These are phyloP conservation scores for Skeletonema costatum DNA, from an alignment of 108 stramenopile species.

Conservation along the genomic window DNA sequence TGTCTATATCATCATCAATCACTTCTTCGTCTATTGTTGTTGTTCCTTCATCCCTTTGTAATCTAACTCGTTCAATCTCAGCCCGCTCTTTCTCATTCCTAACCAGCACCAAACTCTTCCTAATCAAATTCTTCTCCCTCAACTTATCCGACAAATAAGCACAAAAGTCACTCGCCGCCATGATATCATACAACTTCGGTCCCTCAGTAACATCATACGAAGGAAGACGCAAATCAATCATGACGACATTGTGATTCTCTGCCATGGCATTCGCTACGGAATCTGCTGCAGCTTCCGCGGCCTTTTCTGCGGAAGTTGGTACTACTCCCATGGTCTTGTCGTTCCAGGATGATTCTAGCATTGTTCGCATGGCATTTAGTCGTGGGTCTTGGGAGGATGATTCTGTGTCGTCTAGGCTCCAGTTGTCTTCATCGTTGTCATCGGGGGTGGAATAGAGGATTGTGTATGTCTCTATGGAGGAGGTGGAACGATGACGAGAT, in stretches of 20 bases:
- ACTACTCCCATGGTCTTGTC: conserved; percentile 35
- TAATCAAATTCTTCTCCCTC: conserved; percentile 22
- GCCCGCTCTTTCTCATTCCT: conserved; percentile 35
- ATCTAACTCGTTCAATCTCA: conserved; percentile 19
- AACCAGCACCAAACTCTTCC: conserved; percentile 39
- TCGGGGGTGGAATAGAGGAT: neutral
- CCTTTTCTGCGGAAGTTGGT: conserved; percentile 21
- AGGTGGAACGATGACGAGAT: neutral
- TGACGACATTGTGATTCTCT: conserved; percentile 25
- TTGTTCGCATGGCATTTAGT: conserved; percentile 36
- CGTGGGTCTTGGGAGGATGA: conserved; percentile 4
- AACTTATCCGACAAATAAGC: conserved; percentile 10
- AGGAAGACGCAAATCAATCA: conserved; percentile 46
- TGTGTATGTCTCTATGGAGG: neutral
- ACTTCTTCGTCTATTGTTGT: neutral
- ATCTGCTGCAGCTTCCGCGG: conserved; percentile 36
- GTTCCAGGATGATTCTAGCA: conserved; percentile 53
- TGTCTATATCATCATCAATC: conserved; percentile 6
- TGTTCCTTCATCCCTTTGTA: neutral
- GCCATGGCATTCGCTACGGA: conserved; percentile 35
- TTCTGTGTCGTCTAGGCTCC: conserved; percentile 10
- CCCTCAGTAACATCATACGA: conserved; percentile 50
- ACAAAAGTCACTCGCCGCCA: conserved; percentile 34
- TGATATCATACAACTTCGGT: conserved; percentile 30
- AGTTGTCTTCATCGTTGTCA: conserved; percentile 5